Conservation (phyloP, 2,329 filamentous ascomycete species). For the Colletotrichum tofieldiae region DNA sequence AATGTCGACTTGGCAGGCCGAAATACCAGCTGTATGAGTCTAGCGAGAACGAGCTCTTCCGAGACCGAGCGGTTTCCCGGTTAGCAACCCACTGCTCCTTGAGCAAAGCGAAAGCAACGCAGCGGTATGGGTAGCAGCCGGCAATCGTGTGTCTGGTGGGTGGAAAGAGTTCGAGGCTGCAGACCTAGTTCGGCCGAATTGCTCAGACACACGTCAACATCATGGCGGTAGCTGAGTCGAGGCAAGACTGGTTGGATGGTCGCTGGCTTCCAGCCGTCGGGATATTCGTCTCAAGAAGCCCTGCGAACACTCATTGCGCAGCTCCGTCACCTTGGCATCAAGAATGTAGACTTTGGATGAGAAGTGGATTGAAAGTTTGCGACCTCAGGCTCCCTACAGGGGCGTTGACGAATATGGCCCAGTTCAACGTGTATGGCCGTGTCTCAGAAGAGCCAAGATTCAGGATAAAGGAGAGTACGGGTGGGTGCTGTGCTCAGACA, state of each 20-base stretch:
- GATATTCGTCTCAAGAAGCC: conserved; percentile 23
- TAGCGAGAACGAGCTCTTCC: conserved; percentile 16
- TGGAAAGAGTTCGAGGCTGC: conserved; percentile 20
- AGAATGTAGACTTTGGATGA: background rate
- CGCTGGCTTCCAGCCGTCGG: conserved; percentile 8
- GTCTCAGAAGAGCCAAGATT: conserved; percentile 32
- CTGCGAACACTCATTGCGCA: background rate
- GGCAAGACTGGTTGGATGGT: conserved; percentile 1
- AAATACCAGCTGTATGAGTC: conserved; percentile 7
- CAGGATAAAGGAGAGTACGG: conserved; percentile 5
- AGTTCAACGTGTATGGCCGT: background rate
- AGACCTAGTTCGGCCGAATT: conserved; percentile 32
- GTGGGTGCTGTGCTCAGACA: conserved; percentile 7
- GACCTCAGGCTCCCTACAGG: background rate
- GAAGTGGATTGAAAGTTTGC: conserved; percentile 19
- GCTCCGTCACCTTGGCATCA: conserved; percentile 13
- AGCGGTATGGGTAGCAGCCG: background rate
- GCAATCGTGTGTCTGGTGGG: background rate
- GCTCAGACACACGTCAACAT: conserved; percentile 29
- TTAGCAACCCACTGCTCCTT: background rate
- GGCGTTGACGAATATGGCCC: conserved; percentile 24
- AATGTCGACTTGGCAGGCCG: conserved; percentile 29
- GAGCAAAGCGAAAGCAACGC: background rate
- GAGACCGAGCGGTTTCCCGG: conserved; percentile 6
- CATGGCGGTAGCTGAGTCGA: conserved; percentile 23